Base-by-base conservation (phyloP, 2,329 filamentous ascomycete species). In the Phoma herbarum region DNA sequence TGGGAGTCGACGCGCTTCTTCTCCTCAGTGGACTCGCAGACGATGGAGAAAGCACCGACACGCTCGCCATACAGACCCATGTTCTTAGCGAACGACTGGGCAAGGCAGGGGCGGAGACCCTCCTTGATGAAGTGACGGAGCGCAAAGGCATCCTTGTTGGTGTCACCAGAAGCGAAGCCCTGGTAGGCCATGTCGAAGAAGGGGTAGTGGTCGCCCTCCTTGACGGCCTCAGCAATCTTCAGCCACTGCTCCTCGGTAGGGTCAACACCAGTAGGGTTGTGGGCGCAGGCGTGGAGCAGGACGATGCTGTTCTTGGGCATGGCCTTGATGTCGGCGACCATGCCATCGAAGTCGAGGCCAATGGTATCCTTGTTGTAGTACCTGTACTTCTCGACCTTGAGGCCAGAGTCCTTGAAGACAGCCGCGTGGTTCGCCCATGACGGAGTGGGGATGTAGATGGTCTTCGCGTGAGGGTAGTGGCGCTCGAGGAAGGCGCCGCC, bases 291-390 rank as follows among this genome's bases (percentile, higher is more conserved):
- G 82, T 99, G 95, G 77, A 98, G 90, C 68, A 99, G 84, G 82
- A 99, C 90, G 71, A 96, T 88, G 82, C 91, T 96, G 79, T 89
- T 89, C 79, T 90, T 87, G 70, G 93, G 93, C 57, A 94, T 92
- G 68, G 85, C 87, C 84, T 96, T 93, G 82, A 99, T 89, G 79
- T 98, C 93, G 73, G 86, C 89, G 60, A 97, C 76, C 85, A 99
- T 87, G 73, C 95, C 95, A 69, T 96, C 92, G 75, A 97, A 98
- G 85, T 99, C 95, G 66, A 99, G 90, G 56, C 93, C 93, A 77
- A 97, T 98, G 75, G 94, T 98, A 78, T 97, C 89, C 86, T 96
- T 96, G 88, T 98, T 92, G 85, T 98, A 99, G 88, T 99, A 99
- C 73, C 92, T 87, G 86, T 99, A 99, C 83, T 93, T 92, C 82